phyloP scores from a whole-genome alignment of 163 green algal genomes.

The Scenedesmus sp. region DNA sequence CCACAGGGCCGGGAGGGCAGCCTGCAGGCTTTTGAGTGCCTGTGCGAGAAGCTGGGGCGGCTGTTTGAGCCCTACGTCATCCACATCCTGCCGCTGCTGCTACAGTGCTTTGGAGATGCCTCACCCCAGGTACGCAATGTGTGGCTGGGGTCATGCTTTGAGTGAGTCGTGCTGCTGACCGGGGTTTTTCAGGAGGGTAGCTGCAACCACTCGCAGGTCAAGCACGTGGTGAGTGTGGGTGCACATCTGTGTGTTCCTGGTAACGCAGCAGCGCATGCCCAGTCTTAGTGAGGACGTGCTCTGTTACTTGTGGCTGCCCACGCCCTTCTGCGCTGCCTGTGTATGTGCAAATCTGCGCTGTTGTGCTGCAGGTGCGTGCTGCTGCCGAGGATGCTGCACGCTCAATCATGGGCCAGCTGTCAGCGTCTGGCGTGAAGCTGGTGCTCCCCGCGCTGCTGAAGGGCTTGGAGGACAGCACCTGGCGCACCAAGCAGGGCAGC shows the following conservation, averaged over 20 bases:
- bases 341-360: neutral
- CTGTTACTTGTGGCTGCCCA: neutral
- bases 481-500: conserved; percentile 97
- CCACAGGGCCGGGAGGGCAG: conserved; percentile 79
- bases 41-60: conserved; percentile 93
- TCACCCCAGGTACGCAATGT: conserved; percentile 65
- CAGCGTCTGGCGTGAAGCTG: conserved; percentile 90
- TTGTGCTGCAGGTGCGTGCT: conserved; percentile 60
- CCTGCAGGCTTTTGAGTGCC: conserved; percentile 94
- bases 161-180: no score
- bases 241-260: neutral
- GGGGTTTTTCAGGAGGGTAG: no score
- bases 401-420: conserved; percentile 88
- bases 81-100: conserved; percentile 93
- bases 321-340: neutral
- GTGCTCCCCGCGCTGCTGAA: conserved; percentile 93
- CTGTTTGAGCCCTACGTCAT: conserved; percentile 99
- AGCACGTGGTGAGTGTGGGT: neutral
- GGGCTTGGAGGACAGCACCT: conserved; percentile 84
- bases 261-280: neutral
- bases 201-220: no score
- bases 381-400: conserved; percentile 77
- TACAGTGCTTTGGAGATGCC: conserved; percentile 92
- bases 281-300: neutral
- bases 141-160: neutral